Evolutionary conservation across 202 grass and related monocot genomes (phyloP).

Genomic region (Panicum hallii): DNA sequence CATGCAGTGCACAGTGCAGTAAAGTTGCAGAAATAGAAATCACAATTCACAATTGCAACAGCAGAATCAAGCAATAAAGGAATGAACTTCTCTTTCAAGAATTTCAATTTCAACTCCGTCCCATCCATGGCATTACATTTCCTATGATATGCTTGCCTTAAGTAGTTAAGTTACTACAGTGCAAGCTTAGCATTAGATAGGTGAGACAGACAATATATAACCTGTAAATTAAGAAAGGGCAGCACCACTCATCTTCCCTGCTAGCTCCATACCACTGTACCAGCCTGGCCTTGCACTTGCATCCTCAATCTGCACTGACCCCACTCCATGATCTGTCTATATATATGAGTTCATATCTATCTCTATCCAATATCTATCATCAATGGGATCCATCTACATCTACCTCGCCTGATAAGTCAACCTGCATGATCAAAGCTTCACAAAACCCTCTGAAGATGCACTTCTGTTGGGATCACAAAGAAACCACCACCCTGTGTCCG

Average conservation of each 20-base stretch:
- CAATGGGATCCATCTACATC: neutral
- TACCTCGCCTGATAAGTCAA: neutral
- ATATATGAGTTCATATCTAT: neutral
- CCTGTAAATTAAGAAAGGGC: neutral
- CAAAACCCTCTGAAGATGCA: neutral
- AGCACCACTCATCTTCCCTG: neutral
- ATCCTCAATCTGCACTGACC: neutral
- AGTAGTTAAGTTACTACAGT: neutral
- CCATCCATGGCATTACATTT: neutral
- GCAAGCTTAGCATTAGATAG: neutral
- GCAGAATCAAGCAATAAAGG: neutral
- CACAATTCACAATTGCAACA: neutral
- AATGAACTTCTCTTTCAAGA: neutral
- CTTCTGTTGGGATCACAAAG: neutral
- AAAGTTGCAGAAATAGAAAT: neutral
- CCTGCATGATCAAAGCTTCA: neutral
- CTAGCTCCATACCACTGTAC: neutral
- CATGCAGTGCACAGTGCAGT: too few relatives aligned
- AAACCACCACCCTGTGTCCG: neutral
- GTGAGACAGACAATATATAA: neutral
- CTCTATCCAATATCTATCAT: neutral
- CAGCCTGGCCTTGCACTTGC: neutral
- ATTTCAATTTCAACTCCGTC: neutral
- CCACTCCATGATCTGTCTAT: neutral
- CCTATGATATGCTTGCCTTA: neutral